phyloP scores from a whole-genome alignment of 176 grass and related monocot genomes.

The Zizania latifolia region DNA sequence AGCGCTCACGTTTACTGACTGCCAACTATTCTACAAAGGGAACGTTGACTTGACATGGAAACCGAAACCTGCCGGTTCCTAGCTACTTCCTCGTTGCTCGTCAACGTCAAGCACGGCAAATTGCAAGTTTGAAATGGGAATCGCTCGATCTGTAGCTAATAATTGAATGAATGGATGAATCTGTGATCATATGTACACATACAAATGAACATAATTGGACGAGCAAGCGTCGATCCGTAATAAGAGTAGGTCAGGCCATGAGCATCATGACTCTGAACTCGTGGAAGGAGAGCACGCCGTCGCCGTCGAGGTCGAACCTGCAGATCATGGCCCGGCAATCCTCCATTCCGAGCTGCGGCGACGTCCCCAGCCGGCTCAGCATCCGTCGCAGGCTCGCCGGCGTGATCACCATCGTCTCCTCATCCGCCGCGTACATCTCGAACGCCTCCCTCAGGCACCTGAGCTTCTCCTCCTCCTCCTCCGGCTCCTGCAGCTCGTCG shows the following conservation, averaged over 20 bases:
- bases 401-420: constrained; percentile 29
- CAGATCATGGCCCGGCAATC: constrained; percentile 63
- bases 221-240: too few species aligned
- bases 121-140: background rate
- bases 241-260: constrained; percentile 24
- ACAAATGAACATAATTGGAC: too few species aligned
- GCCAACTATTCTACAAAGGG: too few species aligned
- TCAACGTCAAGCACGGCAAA: background rate
- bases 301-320: constrained; percentile 58
- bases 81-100: too few species aligned
- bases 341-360: constrained; percentile 18
- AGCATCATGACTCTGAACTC: constrained; percentile 68
- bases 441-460: constrained; percentile 47
- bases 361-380: constrained; percentile 30
- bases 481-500: background rate
- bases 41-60: too few species aligned
- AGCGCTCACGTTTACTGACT: too few species aligned
- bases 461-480: constrained; percentile 12
- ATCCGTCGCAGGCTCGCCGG: constrained; percentile 50
- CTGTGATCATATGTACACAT: background rate
- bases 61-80: too few species aligned
- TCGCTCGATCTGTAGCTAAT: background rate
- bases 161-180: background rate
- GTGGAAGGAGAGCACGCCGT: constrained; percentile 46
- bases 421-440: constrained; percentile 40